Evolutionary conservation across 2,329 filamentous ascomycete genomes (phyloP).

Genomic region (Raffaelea ambrosiae): DNA sequence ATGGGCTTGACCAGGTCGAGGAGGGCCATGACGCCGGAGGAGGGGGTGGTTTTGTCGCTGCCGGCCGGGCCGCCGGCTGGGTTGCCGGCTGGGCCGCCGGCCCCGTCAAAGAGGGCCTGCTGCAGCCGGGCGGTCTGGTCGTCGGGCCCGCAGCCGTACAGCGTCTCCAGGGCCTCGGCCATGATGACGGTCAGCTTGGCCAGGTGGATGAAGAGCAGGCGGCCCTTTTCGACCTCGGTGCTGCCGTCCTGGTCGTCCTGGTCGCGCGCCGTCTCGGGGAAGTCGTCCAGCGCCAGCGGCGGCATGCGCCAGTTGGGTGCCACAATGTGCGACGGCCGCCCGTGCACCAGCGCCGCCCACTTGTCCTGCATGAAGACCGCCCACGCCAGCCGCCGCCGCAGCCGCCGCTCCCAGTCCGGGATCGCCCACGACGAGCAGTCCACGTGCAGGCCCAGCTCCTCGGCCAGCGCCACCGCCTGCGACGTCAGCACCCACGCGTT

Average conservation of each 20-base stretch:
- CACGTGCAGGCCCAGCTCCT: slow-evolving; percentile 82
- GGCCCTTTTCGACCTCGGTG: slow-evolving; percentile 34
- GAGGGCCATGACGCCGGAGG: slow-evolving; percentile 11
- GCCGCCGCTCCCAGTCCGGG: slow-evolving; percentile 74
- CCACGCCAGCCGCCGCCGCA: slow-evolving; percentile 83
- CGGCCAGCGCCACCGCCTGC: slow-evolving; percentile 76
- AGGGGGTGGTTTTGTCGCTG: neutral
- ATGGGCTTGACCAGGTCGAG: slow-evolving; percentile 18
- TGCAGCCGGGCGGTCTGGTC: slow-evolving; percentile 21
- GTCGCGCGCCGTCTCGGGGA: slow-evolving; percentile 27
- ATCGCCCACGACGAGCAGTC: slow-evolving; percentile 85
- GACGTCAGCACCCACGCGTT: slow-evolving; percentile 80
- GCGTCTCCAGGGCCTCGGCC: slow-evolving; percentile 38
- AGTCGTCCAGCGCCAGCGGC: slow-evolving; percentile 24
- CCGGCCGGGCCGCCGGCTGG: neutral
- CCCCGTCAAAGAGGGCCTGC: no score
- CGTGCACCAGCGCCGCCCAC: slow-evolving; percentile 67
- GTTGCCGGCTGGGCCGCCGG: no score
- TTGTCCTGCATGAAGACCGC: slow-evolving; percentile 92
- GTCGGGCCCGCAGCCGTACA: slow-evolving; percentile 32
- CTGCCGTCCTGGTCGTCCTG: slow-evolving; percentile 29
- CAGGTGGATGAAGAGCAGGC: slow-evolving; percentile 41
- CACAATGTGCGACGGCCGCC: slow-evolving; percentile 40
- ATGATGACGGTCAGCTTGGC: slow-evolving; percentile 41
- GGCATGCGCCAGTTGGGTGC: slow-evolving; percentile 41